Base-by-base conservation (phyloP, 306 rosid species). In the Prunus campanulata region DNA sequence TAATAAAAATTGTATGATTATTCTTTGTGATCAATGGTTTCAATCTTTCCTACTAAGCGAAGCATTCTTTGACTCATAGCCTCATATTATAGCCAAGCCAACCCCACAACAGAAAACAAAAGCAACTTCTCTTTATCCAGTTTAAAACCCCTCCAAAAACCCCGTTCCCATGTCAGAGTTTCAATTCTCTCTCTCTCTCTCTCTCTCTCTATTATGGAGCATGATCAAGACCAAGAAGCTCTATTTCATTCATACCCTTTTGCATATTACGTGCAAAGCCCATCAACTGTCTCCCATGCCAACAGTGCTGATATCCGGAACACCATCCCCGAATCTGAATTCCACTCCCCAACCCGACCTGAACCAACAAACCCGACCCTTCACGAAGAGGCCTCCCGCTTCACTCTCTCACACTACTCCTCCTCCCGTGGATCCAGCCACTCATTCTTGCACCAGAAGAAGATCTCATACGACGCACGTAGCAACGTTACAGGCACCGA, bases 181-280 rank as follows among this genome's bases (percentile, higher is more conserved):
- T 12, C 47, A 67, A 4, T 63, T 66, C 54, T 25, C 54, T 19
- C 54, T 46, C 78, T 42, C 54, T 8, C n/a, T 30, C 56, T 59
- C 83, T 69, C 75, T 35, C 76, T 68, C 16, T 47, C 27, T 1
- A 14, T 12, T 11, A 76, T 76, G 85, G 83, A 74, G 61, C 82
- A 76, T 49, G 83, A 81, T 61, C 90, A 89, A 71, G 98, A 93
- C n/a, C 88, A 89, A 60, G 97, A 89, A 8, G 78, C 75, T 70
- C 68, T 86, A 16, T 75, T 86, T 27, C 88, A 78, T 78, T 50
- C 93, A 6, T 91, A 91, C 78, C 91, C 90, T 3, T 89, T 87
- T 32, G 78, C 88, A 9, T 90, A 94, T 83, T 91, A 81, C 71
- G 98, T 94, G 4, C 97, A 89, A 74, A 91, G 98, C 85, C 98